Base-by-base conservation (phyloP, 768 basidiomycete genomes). In the Auriculariales sp. region DNA sequence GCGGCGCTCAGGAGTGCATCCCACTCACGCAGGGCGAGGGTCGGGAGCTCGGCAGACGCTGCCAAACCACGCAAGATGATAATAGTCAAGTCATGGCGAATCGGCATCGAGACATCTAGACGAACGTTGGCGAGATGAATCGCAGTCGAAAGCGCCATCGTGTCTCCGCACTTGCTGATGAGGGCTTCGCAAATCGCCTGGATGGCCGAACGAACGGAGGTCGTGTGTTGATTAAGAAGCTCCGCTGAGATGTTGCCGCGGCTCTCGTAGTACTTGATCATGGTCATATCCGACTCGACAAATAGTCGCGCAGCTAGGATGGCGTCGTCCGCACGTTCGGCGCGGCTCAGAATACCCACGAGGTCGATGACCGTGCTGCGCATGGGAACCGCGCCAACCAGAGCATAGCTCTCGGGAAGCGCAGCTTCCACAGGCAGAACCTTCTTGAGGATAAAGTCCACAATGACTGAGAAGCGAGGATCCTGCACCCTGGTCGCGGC, bases 401-500 rank as follows among this genome's bases (percentile, higher is more conserved):
- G 39, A n/a, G 22, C 19, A 25, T 24, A 44, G 4, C 22, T 7
- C 7, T 10, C 12, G 10, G 39, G 39, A 10, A 57, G 29, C 9
- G 11, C 1, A 3, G 32, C 24, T 49, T 53, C 50, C 14, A 17
- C 22, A 24, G 50, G 52, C 4, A 57, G 47, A 9, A 58, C 54
- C 15, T 57, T 42, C 3, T 53, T 46, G 9, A 54, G 49, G n/a
- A 71, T 54, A 39, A 66, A 69, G 28, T 62, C 54, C 27, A 61
- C 30, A 7, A 58, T 53, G 15, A 55, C 54, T 9, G 50, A 25
- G 2, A 50, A 54, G 27, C 48, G 44, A 28, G 3, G 30, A n/a
- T 11, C 31, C 25, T 14, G 34, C 28, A 11, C 14, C 10, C 14
- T 36, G 17, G 7, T 17, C 7, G n/a, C 19, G 9, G 12, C 42